Base-by-base conservation (phyloP, 208 protist species). In the Trypanosoma brucei region DNA sequence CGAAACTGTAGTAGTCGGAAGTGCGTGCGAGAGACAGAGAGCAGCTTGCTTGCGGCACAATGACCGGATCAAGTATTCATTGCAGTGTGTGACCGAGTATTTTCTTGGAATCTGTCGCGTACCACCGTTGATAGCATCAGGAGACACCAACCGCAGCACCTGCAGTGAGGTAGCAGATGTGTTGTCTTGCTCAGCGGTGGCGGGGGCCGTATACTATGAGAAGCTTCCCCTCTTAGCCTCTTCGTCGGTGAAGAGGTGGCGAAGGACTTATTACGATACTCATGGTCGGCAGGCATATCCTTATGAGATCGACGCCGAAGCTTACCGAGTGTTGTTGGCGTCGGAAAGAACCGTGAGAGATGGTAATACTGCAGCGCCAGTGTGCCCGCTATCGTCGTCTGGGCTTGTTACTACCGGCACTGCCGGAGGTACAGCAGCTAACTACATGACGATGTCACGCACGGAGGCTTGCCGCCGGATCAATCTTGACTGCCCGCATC, bases 281-380 rank as follows among this genome's bases (percentile, higher is more conserved):
- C 50, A 84, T 60, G 50, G 59, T n/a, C 79, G 83, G 45, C 79
- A 83, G 63, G 83, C 83, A 14, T 84, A 65, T 0, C 53, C 65
- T 4, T 51, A n/a, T 39, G 86, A 93, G 65, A 68, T 86, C 33
- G 76, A 83, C 11, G 39, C 54, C 30, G 58, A 55, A 22, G 53
- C 53, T 0, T 67, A 59, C 31, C 40, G 46, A n/a, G 39, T 38
- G 13, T 53, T 67, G 37, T 48, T 4, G 34, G 14, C 3, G 0
- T 45, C 9, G 30, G 42, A 34, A 37, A 35, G 2, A 33, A 3
- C 33, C 35, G 33, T 39, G 4, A 33, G 37, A 8, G 34, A 57
- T 45, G 60, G 11, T 11, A 55, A 65, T 34, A 6, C 13, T 1
- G 4, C 22, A 22, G 22, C 38, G 45, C n/a, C 14, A 37, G 11